phyloP scores from a whole-genome alignment of 345 rosid species.

The Atalantia buxifolia region DNA sequence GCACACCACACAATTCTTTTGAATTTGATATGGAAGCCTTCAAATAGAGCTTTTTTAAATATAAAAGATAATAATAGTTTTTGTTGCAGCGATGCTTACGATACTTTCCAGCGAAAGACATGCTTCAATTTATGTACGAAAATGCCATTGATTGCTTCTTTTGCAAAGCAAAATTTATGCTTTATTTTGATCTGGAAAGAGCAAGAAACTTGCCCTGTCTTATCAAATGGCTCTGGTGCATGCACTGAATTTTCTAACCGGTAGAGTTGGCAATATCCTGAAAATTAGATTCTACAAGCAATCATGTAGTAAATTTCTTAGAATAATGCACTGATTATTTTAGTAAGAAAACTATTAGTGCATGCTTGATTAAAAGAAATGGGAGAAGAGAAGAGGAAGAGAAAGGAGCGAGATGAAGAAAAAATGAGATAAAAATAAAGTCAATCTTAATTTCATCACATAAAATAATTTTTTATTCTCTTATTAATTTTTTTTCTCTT shows the following conservation, averaged over 20 bases:
- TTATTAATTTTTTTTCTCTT: no score
- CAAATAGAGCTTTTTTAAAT: no score
- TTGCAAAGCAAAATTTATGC: neutral
- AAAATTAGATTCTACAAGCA: no score
- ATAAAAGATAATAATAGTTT: no score
- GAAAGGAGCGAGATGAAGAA: no score
- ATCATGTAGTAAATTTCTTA: neutral
- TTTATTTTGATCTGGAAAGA: neutral
- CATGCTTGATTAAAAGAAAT: no score
- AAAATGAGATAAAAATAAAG: no score
- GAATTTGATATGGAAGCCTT: no score
- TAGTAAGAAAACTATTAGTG: neutral
- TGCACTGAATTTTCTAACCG: neutral
- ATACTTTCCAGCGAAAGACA: neutral
- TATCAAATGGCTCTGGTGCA: neutral
- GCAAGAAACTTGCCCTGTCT: neutral
- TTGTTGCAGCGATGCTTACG: neutral
- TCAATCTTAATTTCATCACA: no score
- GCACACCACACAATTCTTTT: no score
- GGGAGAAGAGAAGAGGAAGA: no score
- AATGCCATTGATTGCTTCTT: neutral
- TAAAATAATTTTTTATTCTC: no score
- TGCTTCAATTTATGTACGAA: neutral
- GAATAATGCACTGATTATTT: neutral
- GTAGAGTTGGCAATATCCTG: neutral